Conservation (phyloP, 192 early-diverging fungal genomes). For the Coemansia sp. region DNA sequence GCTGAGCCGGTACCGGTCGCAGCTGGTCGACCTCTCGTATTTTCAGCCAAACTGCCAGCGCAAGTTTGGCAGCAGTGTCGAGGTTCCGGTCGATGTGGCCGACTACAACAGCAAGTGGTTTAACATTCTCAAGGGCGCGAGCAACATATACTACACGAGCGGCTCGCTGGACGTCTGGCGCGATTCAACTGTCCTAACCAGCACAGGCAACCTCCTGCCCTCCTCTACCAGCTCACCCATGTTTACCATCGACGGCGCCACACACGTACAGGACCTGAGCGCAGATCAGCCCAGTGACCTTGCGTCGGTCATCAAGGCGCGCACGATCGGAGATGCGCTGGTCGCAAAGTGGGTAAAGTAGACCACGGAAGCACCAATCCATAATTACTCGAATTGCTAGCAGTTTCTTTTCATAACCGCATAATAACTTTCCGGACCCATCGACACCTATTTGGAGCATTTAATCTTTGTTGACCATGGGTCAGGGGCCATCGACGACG, state of each 20-base stretch:
- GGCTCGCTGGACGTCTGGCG: slow-evolving; percentile 62
- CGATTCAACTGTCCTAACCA: slow-evolving; percentile 41
- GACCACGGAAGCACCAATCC: no score
- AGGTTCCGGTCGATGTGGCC: slow-evolving; percentile 27
- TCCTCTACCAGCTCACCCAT: slow-evolving; percentile 1
- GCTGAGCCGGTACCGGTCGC: slow-evolving; percentile 32
- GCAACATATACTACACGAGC: slow-evolving; percentile 57
- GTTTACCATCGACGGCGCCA: slow-evolving; percentile 27
- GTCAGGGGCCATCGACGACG: background rate
- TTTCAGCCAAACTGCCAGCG: slow-evolving; percentile 33
- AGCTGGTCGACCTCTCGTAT: slow-evolving; percentile 41
- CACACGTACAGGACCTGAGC: slow-evolving; percentile 32
- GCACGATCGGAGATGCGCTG: slow-evolving; percentile 14
- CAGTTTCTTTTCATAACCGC: no score
- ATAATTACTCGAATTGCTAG: no score
- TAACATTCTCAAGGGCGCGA: slow-evolving; percentile 13
- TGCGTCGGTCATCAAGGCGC: slow-evolving; percentile 12
- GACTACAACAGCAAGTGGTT: slow-evolving; percentile 35
- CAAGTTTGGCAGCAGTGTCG: slow-evolving; percentile 30
- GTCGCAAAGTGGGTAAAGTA: slow-evolving; percentile 16
- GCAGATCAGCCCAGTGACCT: slow-evolving; percentile 10
- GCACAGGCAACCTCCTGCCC: slow-evolving; percentile 8
- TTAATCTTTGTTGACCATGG: background rate
- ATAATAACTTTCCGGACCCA: no score
- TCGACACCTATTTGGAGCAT: background rate